Evolutionary conservation across 805 yeast genomes (phyloP).

Genomic region (Candida chauliodis): DNA sequence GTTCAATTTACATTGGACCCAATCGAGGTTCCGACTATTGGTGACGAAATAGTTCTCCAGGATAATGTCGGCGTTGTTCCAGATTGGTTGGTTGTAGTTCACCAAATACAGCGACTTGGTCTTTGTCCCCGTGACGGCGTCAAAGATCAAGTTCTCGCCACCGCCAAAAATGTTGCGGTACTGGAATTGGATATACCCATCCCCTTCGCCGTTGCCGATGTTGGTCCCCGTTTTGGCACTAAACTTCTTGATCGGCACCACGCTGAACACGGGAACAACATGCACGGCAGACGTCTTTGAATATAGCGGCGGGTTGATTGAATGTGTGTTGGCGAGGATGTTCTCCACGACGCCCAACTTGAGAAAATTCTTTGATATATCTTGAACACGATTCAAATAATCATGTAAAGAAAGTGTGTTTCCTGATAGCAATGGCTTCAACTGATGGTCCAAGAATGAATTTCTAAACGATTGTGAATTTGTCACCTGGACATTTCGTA

Average conservation of each 20-base stretch:
- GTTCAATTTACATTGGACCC: slow-evolving; percentile 44
- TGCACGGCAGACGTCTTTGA: slow-evolving; percentile 10
- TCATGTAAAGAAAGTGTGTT: slow-evolving; percentile 33
- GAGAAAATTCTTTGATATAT: slow-evolving; percentile 39
- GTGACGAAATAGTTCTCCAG: slow-evolving; percentile 38
- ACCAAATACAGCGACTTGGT: slow-evolving; percentile 49
- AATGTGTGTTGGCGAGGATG: slow-evolving; percentile 31
- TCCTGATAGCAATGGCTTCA: slow-evolving; percentile 44
- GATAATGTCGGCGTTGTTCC: slow-evolving; percentile 37
- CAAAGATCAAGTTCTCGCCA: slow-evolving; percentile 49
- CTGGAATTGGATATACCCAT: slow-evolving; percentile 79
- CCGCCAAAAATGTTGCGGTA: slow-evolving; percentile 56
- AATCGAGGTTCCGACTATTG: slow-evolving; percentile 46
- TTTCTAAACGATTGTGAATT: slow-evolving; percentile 48
- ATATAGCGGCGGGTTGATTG: slow-evolving; percentile 11
- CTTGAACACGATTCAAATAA: slow-evolving; percentile 40
- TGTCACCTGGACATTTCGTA: slow-evolving; percentile 44
- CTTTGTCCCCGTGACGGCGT: slow-evolving; percentile 48
- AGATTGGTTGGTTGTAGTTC: slow-evolving; percentile 45
- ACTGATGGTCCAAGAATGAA: slow-evolving; percentile 43
- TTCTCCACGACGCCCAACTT: slow-evolving; percentile 43
- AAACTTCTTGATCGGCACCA: slow-evolving; percentile 62
- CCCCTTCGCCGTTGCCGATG: slow-evolving; percentile 95
- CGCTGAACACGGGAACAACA: slow-evolving; percentile 35
- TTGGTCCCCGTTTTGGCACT: slow-evolving; percentile 91